These are phyloP conservation scores for Bipolaris cookei DNA, from an alignment of 2,329 filamentous ascomycete genomes.

Conservation along the genomic window DNA sequence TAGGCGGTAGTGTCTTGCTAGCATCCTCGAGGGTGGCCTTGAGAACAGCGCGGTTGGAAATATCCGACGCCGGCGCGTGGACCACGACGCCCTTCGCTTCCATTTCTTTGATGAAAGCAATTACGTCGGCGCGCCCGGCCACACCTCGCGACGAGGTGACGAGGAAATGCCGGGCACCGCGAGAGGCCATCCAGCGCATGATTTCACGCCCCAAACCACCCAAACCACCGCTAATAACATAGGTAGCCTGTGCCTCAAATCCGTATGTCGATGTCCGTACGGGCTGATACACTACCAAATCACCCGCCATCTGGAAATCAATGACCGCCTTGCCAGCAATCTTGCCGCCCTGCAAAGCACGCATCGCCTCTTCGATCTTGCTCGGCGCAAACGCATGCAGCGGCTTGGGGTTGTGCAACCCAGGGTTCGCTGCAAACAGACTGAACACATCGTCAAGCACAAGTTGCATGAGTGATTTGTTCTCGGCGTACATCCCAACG, in stretches of 20 bases:
- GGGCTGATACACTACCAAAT: constrained; percentile 22
- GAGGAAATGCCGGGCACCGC: constrained; percentile 34
- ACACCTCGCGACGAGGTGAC: constrained; percentile 32
- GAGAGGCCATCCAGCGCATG: constrained; percentile 32
- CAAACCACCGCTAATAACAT: constrained; percentile 37
- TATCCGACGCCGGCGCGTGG: constrained; percentile 24
- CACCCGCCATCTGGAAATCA: constrained; percentile 15
- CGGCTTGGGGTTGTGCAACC: constrained; percentile 2
- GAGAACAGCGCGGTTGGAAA: constrained; percentile 21
- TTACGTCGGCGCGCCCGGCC: constrained; percentile 14
- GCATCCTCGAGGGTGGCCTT: constrained; percentile 11
- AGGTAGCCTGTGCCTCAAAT: constrained; percentile 21
- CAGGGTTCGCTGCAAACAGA: constrained; percentile 3
- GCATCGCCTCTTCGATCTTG: constrained; percentile 18
- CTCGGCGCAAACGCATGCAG: constrained; percentile 11
- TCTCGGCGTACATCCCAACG: constrained; percentile 1
- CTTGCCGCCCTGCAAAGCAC: constrained; percentile 38
- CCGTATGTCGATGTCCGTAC: constrained; percentile 6
- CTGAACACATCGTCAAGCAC: constrained; percentile 11
- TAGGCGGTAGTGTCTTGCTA: constrained; percentile 10
- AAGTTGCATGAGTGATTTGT: constrained; percentile 13
- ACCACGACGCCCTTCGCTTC: constrained; percentile 21
- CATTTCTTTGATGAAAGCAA: constrained; percentile 24
- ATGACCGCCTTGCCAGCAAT: constrained; percentile 53
- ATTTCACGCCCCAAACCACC: constrained; percentile 40